Percentiles rank a stretch among this genome's conserved stretches.
Evolutionary conservation across 352 stramenopile species (phyloP).

Genomic region (Phytophthora ohioensis): DNA sequence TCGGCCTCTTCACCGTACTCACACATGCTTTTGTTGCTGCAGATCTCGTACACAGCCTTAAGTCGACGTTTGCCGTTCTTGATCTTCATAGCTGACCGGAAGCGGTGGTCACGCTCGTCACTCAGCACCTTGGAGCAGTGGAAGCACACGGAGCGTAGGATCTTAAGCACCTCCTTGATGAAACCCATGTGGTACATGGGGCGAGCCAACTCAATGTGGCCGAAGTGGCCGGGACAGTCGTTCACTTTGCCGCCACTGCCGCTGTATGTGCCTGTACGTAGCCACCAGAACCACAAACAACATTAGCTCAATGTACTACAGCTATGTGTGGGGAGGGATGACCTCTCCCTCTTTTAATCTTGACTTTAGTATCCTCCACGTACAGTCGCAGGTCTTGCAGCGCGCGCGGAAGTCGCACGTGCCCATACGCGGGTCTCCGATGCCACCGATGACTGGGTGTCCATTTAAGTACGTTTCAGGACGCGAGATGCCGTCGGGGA

Average conservation of each 20-base stretch:
- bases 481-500: conserved; percentile 96
- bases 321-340: background rate
- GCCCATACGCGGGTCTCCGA: conserved; percentile 98
- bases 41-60: conserved; percentile 96
- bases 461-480: conserved; percentile 91
- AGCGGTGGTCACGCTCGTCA: conserved; percentile 89
- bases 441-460: conserved; percentile 97
- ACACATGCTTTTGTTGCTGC: conserved; percentile 91
- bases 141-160: conserved; percentile 96
- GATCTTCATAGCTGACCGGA: conserved; percentile 85
- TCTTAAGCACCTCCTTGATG: conserved; percentile 96
- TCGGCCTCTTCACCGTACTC: conserved; percentile 86
- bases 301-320: conserved; percentile 15
- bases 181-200: conserved; percentile 99
- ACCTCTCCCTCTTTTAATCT: background rate
- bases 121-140: conserved; percentile 97
- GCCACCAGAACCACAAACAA: background rate
- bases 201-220: conserved; percentile 97
- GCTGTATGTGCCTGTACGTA: conserved; percentile 79
- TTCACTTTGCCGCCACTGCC: conserved; percentile 95
- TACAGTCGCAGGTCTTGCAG: conserved; percentile 94
- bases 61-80: conserved; percentile 92
- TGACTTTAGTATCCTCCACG: conserved; percentile 30
- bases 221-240: conserved; percentile 99
- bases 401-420: conserved; percentile 90